Evolutionary conservation across 2,329 filamentous ascomycete species (phyloP), one percentile per base, ranked within the genome.

Genomic region (Aspergillus niger): DNA sequence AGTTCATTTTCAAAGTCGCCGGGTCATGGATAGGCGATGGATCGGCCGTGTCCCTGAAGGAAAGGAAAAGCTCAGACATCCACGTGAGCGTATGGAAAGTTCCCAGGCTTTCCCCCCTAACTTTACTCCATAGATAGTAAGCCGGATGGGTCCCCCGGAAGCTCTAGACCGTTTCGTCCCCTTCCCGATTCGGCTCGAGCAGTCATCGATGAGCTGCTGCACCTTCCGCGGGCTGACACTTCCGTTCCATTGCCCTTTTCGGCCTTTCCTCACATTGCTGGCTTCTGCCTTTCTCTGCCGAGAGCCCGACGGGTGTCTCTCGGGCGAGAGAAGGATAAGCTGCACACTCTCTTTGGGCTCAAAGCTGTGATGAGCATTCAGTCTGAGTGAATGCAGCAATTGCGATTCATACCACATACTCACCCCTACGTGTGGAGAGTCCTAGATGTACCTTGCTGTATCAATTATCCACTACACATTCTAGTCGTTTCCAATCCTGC

Each of bases 61-160:
- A 44, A 13, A 44, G 22, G 26, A 60, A 55, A 59, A 60, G 60
- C 60, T 62, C 51, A 55, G 52, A 36, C 60, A 53, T 48, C 59
- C 61, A 61, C 58, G 59, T 63, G 61, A 59, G 52, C 28, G 28
- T 8, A 30, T 30, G 28, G 28, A 30, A 30, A 30, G 28, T 30
- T 30, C 28, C 28, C 28, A 30, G 28, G 28, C 10, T 11, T 30
- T 11, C 28, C 24, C 50, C 47, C 30, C 47, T 28, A 36, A 36
- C 32, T 36, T 36, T 36, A 36, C 28, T 30, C 28, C 28, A 30
- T 30, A 30, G 28, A 30, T 30, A 11, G 28, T n/a, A n/a, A 49
- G 47, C 24, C 47, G 47, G 47, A 36, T 36, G 32, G 32, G 13
- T 36, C 47, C 47, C 44, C 47, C 47, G 15, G 28, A 50, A 49